Base-by-base conservation (phyloP, 2,329 filamentous ascomycete species). In the Xylaria sp. region DNA sequence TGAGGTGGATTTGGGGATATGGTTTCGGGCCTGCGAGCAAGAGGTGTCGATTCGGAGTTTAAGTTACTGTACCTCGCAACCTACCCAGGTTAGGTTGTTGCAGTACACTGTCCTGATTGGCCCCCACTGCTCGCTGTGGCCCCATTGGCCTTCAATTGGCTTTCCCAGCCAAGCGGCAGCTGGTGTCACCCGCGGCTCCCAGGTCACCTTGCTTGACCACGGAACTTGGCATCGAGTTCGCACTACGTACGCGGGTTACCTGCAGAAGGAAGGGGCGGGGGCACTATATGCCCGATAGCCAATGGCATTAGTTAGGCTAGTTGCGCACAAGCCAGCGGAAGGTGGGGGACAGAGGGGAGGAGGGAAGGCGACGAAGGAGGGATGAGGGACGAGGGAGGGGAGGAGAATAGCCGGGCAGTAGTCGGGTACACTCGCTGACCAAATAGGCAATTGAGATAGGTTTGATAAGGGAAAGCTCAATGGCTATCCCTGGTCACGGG, bases 121-220 rank as follows among this genome's bases (percentile, higher is more conserved):
- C 46, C 20, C 46, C 20, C 46, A 10, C 46, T 25, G 8, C 46
- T 49, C 7, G 13, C 13, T 25, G 12, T 10, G 10, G 20, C 31
- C 6, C 33, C 33, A 36, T 36, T 36, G 33, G 33, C 33, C 10
- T 7, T 12, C 33, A 15, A 39, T 56, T 4, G 52, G 18, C 12
- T 7, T 23, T 57, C 15, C 20, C 18, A 10, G 4, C 20, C 20
- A 25, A 43, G 15, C 33, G 41, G n/a, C 60, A 55, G 60, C 60
- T 62, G 60, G 49, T 36, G 49, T 52, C 60, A 62, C 33, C 60
- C 60, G 60, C n/a, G 28, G 23, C 31, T 46, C 46, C 10, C n/a
- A 48, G 46, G 46, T 18, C 41, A n/a, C 41, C 41, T 46, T 18
- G 6, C 52, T 52, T 54, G 49, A 43, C 49, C 10, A 18, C 15